A percentile compares a stretch with the other conserved stretches of the same genome.
phyloP scores from a whole-genome alignment of 129 eudicot species.

The Artemisia tridentata region DNA sequence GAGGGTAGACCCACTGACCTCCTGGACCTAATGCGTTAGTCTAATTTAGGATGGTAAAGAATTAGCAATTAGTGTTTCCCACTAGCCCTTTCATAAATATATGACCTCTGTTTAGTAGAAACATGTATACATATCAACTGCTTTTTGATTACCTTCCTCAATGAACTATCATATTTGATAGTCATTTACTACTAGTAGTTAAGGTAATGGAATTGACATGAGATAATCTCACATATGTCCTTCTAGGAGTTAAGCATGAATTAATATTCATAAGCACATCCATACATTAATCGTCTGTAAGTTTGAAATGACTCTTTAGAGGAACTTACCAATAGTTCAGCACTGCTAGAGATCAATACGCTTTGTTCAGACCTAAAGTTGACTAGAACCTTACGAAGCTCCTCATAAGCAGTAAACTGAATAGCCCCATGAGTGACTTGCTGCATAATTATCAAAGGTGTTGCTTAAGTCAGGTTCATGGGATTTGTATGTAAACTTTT shows the following conservation, averaged over 20 bases:
- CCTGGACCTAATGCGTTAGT: too few relatives aligned
- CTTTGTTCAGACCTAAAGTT: constrained; percentile 38
- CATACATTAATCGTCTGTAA: not conserved
- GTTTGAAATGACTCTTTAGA: not conserved
- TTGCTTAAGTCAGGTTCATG: too few relatives aligned
- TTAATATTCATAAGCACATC: constrained; percentile 5
- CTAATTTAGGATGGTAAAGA: too few relatives aligned
- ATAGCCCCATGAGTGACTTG: constrained; percentile 98
- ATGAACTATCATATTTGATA: not conserved
- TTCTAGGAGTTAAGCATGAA: not conserved
- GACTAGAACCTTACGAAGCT: constrained; percentile 68
- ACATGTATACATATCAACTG: too few relatives aligned
- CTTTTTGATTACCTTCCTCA: not conserved
- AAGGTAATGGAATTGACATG: constrained; percentile 1
- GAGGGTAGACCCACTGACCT: too few relatives aligned
- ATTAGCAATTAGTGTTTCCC: too few relatives aligned
- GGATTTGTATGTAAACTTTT: not conserved
- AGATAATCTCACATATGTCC: too few relatives aligned
- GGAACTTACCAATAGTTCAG: constrained; percentile 60
- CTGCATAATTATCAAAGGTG: constrained; percentile 41
- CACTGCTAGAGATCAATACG: constrained; percentile 26
- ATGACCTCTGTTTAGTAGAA: too few relatives aligned
- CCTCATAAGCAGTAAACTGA: constrained; percentile 96
- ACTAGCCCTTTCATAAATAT: too few relatives aligned
- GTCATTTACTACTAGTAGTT: not conserved